A percentile compares a stretch with the other conserved stretches of the same genome.
Evolutionary conservation across 371 early-diverging fungal genomes (phyloP).

Genomic region (Rozella allomycis): DNA sequence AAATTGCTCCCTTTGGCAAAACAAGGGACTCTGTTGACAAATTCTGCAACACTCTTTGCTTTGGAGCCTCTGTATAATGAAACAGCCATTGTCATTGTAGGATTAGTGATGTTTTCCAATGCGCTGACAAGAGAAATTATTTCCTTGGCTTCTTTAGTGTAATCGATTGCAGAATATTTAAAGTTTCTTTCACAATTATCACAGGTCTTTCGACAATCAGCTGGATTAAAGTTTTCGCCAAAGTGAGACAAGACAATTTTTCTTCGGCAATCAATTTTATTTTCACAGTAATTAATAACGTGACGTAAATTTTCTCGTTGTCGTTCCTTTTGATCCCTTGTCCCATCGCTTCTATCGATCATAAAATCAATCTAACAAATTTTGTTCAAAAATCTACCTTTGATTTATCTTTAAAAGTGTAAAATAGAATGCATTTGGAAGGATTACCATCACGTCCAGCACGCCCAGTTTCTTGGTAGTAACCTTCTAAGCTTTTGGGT

Average conservation of each 20-base stretch:
- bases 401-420: slow-evolving; percentile 52
- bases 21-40: too few relatives aligned
- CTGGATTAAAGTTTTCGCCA: slow-evolving; percentile 61
- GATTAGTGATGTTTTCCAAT: too few relatives aligned
- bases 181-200: slow-evolving; percentile 57
- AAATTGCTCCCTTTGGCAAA: too few relatives aligned
- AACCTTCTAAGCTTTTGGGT: slow-evolving; percentile 91
- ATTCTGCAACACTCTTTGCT: neutral
- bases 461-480: slow-evolving; percentile 98
- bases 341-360: slow-evolving; percentile 73
- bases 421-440: slow-evolving; percentile 73
- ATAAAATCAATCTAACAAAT: slow-evolving; percentile 32
- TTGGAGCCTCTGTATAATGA: too few relatives aligned
- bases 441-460: slow-evolving; percentile 92
- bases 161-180: slow-evolving; percentile 20
- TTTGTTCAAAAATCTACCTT: neutral
- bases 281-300: slow-evolving; percentile 87
- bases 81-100: too few relatives aligned
- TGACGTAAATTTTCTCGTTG: slow-evolving; percentile 60
- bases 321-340: slow-evolving; percentile 56
- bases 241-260: slow-evolving; percentile 40
- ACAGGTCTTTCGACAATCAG: slow-evolving; percentile 58
- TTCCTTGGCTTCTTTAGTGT: slow-evolving; percentile 30
- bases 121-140: too few relatives aligned
- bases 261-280: slow-evolving; percentile 78